A percentile compares a stretch with the other conserved stretches of the same genome.
Evolutionary conservation across 371 early-diverging fungal genomes (phyloP).

Genomic region (Lichtheimia ramosa): DNA sequence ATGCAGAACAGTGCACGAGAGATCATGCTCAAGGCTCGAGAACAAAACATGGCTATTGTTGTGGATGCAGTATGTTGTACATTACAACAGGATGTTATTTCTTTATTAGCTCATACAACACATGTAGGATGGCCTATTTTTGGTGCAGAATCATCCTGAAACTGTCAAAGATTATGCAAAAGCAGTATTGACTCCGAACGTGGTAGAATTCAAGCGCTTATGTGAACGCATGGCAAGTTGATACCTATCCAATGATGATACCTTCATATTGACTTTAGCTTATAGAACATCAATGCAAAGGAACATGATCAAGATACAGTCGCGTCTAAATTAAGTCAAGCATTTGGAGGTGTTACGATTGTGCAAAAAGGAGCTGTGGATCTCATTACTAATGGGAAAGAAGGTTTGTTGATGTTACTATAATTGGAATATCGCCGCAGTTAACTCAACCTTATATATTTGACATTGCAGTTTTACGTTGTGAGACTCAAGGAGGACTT

Average conservation of each 20-base stretch:
- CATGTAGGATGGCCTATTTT: constrained; percentile 75
- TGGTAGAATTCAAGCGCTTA: constrained; percentile 82
- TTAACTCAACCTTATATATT: too few relatives aligned
- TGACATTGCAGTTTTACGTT: constrained; percentile 46
- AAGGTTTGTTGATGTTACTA: constrained; percentile 39
- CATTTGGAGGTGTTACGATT: constrained; percentile 71
- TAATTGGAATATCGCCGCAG: not conserved
- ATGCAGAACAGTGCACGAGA: constrained; percentile 63
- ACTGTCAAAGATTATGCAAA: constrained; percentile 69
- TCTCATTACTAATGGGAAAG: constrained; percentile 74
- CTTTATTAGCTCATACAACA: not conserved
- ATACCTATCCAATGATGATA: not conserved
- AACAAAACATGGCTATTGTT: constrained; percentile 72
- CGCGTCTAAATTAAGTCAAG: constrained; percentile 46
- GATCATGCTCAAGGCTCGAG: constrained; percentile 65
- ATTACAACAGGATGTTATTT: not conserved
- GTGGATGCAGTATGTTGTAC: constrained; percentile 81
- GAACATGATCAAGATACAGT: constrained; percentile 35
- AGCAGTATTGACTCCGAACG: constrained; percentile 91
- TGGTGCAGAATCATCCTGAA: constrained; percentile 74
- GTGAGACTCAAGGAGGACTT: constrained; percentile 70
- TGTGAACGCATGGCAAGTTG: constrained; percentile 65
- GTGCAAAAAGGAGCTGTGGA: constrained; percentile 88
- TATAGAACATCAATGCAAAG: constrained; percentile 41
- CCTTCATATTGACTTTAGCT: not conserved